These are phyloP conservation scores for Rhytidhysteron rufulum DNA, from an alignment of 2,329 filamentous ascomycete genomes.

Conservation along the genomic window DNA sequence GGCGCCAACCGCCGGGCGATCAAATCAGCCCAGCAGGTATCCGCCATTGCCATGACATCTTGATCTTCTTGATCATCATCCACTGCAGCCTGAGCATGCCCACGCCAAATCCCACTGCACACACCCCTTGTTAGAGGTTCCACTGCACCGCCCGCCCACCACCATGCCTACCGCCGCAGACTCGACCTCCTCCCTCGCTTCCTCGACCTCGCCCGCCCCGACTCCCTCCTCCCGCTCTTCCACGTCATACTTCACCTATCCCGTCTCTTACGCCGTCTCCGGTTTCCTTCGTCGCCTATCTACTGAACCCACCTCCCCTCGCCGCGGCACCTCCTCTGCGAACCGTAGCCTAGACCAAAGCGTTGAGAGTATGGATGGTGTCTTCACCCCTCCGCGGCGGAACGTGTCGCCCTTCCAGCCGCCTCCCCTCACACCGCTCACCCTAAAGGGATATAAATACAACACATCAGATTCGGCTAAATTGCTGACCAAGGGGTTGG, in stretches of 20 bases:
- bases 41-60: too few species aligned
- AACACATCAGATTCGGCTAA: constrained; percentile 58
- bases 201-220: constrained; percentile 9
- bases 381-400: constrained; percentile 60
- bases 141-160: too few species aligned
- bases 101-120: too few species aligned
- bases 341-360: constrained; percentile 22
- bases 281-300: constrained; percentile 46
- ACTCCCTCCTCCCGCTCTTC: constrained; percentile 20
- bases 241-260: constrained; percentile 47
- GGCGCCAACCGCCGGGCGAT: too few species aligned
- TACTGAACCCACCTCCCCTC: constrained; percentile 33
- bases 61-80: too few species aligned
- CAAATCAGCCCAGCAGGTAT: too few species aligned
- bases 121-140: too few species aligned
- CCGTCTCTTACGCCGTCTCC: constrained; percentile 46
- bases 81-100: too few species aligned
- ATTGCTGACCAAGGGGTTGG: constrained; percentile 68
- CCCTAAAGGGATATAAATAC: constrained; percentile 62
- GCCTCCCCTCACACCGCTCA: constrained; percentile 79
- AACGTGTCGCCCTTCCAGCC: constrained; percentile 77
- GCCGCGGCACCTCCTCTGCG: constrained; percentile 9
- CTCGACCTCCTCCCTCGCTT: constrained; percentile 9
- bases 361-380: constrained; percentile 48
- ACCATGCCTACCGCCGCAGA: constrained; percentile 28